Percentiles rank a stretch among this genome's conserved stretches.
Conservation (phyloP, 192 early-diverging fungal species). For the Coemansia sp. region DNA sequence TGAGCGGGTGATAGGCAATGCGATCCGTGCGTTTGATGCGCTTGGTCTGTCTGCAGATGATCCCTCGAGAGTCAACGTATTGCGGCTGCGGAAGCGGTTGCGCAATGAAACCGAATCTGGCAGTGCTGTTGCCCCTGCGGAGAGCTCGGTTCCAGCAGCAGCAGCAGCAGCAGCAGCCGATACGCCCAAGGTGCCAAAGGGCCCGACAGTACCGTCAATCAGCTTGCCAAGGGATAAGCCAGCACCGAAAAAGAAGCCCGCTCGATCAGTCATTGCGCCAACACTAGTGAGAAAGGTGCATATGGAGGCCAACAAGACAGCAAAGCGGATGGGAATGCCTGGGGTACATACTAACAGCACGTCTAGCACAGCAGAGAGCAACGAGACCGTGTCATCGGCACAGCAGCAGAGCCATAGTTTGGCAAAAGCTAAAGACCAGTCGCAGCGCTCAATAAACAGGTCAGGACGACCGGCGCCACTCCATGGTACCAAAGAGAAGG, state of each 20-base stretch:
- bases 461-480: constrained; percentile 7
- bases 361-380: neutral
- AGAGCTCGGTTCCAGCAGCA: neutral
- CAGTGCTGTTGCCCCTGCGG: neutral
- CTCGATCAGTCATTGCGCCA: constrained; percentile 34
- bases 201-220: constrained; percentile 6
- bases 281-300: constrained; percentile 22
- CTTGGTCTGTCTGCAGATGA: constrained; percentile 54
- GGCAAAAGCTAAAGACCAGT: neutral
- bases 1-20: constrained; percentile 44
- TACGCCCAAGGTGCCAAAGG: constrained; percentile 1
- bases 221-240: constrained; percentile 17
- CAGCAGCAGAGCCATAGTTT: constrained; percentile 4
- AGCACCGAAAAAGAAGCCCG: constrained; percentile 33
- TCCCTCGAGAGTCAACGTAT: constrained; percentile 41
- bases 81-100: constrained; percentile 12
- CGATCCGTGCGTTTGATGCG: constrained; percentile 55
- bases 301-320: constrained; percentile 4
- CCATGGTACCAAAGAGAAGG: neutral
- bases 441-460: neutral
- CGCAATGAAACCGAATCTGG: neutral
- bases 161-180: neutral
- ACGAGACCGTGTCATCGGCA: neutral
- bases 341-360: neutral
- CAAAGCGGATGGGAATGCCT: constrained; percentile 7